Percentiles rank a stretch among this genome's conserved stretches.
Conservation (phyloP, 2,329 filamentous ascomycete genomes). For the Trichoderma pleuroti region DNA sequence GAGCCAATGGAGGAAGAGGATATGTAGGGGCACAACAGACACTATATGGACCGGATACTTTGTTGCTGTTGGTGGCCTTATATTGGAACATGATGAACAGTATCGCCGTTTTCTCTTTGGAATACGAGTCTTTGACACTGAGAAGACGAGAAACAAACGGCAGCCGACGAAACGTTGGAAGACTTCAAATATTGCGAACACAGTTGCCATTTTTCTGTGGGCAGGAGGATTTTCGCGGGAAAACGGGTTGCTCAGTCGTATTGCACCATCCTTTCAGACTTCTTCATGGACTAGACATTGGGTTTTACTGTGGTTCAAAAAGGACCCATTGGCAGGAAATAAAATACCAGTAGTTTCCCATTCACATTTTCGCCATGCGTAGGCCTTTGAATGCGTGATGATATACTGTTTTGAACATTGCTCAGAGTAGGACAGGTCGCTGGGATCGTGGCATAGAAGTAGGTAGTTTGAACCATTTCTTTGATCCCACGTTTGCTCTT, state of each 20-base stretch:
- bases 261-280: not conserved
- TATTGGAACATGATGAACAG: not conserved
- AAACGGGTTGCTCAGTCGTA: not conserved
- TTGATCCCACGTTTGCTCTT: not conserved
- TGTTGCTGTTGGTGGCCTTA: not conserved
- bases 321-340: not conserved
- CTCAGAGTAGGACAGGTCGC: not conserved
- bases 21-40: not conserved
- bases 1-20: not conserved
- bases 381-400: not conserved
- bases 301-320: not conserved
- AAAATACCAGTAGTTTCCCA: not conserved
- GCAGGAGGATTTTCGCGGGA: not conserved
- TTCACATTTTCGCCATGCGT: not conserved
- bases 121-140: not conserved
- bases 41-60: not conserved
- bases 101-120: too few relatives aligned
- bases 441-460: not conserved
- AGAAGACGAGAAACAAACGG: not conserved
- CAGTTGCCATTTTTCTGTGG: not conserved
- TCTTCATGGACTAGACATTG: not conserved
- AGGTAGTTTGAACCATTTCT: not conserved
- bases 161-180: not conserved
- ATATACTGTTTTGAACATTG: not conserved
- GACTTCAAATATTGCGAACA: not conserved